Conservation (phyloP, 169 alveolate genomes). For the Plasmodium blacklocki region DNA sequence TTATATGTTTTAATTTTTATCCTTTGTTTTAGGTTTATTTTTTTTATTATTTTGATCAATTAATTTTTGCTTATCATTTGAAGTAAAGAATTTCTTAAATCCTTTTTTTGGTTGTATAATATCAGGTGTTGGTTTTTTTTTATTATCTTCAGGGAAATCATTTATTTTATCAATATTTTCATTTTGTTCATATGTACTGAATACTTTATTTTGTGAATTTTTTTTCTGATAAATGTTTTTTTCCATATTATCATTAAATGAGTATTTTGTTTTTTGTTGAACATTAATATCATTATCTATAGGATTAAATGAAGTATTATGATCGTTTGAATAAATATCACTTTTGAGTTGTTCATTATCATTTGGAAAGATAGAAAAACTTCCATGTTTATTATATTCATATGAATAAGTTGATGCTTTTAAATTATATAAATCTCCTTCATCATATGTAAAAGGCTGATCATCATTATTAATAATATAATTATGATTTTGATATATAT, state of each 20-base stretch:
- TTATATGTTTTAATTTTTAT: slow-evolving; percentile 2
- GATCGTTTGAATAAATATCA: not conserved
- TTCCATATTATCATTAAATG: slow-evolving; percentile 23
- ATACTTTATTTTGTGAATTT: slow-evolving; percentile 9
- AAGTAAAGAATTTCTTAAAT: slow-evolving; percentile 13
- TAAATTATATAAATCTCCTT: slow-evolving; percentile 14
- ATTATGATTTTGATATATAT: not conserved
- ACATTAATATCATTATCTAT: too few relatives aligned
- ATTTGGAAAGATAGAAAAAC: slow-evolving; percentile 17
- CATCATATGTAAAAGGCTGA: slow-evolving; percentile 17
- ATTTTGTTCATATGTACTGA: slow-evolving; percentile 14
- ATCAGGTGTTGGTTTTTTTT: not conserved
- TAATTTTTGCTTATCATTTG: slow-evolving; percentile 18
- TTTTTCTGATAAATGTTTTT: slow-evolving; percentile 20
- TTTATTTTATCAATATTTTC: not conserved
- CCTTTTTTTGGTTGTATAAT: slow-evolving; percentile 19
- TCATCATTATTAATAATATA: not conserved
- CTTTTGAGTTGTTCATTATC: slow-evolving; percentile 22
- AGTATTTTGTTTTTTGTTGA: slow-evolving; percentile 21
- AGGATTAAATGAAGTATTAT: too few relatives aligned
- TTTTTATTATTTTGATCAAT: slow-evolving; percentile 26
- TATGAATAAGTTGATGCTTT: slow-evolving; percentile 22
- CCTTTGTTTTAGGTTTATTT: slow-evolving; percentile 27
- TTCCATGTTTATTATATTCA: slow-evolving; percentile 20
- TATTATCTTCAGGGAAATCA: not conserved